Evolutionary conservation across 768 basidiomycete genomes (phyloP).

Genomic region (Trametes cingulata): DNA sequence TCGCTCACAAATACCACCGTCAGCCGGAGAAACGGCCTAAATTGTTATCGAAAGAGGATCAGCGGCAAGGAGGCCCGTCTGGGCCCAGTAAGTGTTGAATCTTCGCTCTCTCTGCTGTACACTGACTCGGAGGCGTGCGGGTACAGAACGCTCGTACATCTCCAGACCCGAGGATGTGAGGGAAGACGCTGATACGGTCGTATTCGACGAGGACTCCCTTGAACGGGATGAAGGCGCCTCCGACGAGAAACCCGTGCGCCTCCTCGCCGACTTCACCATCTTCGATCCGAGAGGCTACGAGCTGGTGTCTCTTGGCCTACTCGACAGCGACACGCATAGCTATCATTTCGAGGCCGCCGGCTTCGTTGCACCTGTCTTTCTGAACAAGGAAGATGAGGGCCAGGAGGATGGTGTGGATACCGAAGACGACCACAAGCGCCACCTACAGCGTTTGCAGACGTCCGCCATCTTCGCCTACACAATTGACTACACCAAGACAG

Average conservation of each 20-base stretch:
- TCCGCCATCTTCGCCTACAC: slow-evolving; percentile 47
- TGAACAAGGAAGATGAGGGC: slow-evolving; percentile 61
- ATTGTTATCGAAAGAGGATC: neutral
- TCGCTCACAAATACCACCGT: too few species aligned
- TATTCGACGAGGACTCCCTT: slow-evolving; percentile 32
- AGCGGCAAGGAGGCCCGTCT: neutral
- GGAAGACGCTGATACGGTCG: slow-evolving; percentile 21
- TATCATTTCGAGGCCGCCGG: slow-evolving; percentile 58
- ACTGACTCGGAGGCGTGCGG: neutral
- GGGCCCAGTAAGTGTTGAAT: neutral
- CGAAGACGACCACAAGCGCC: slow-evolving; percentile 29
- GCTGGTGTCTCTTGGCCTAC: slow-evolving; percentile 47
- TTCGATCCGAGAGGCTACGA: slow-evolving; percentile 56
- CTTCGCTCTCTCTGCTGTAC: neutral
- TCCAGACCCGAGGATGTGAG: neutral
- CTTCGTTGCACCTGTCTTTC: slow-evolving; percentile 45
- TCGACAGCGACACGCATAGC: slow-evolving; percentile 44
- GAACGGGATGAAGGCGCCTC: slow-evolving; percentile 23
- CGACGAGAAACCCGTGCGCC: slow-evolving; percentile 50
- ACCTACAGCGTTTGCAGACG: slow-evolving; percentile 43
- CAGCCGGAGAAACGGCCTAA: neutral
- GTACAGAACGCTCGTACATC: neutral
- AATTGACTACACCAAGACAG: slow-evolving; percentile 50
- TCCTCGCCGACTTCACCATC: slow-evolving; percentile 57
- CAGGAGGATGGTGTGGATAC: slow-evolving; percentile 52